Conservation (phyloP, 305 asterid genomes). For the Fraxinus paxiana region DNA sequence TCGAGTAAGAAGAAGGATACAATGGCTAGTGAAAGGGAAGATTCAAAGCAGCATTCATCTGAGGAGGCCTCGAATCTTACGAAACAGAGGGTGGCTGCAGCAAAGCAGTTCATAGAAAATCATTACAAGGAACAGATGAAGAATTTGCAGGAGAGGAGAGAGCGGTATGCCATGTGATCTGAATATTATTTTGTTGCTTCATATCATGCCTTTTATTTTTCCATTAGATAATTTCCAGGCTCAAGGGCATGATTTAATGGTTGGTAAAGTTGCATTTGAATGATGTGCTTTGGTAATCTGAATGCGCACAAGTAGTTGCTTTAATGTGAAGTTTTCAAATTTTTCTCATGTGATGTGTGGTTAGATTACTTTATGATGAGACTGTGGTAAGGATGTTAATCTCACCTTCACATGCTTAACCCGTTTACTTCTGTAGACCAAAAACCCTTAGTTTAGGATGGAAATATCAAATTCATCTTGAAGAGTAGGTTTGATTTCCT, state of each 20-base stretch:
- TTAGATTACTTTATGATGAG: background rate
- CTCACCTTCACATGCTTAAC: background rate
- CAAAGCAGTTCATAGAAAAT: slow-evolving; percentile 94
- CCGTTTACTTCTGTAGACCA: background rate
- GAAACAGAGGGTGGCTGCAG: slow-evolving; percentile 84
- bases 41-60: slow-evolving; percentile 44
- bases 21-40: slow-evolving; percentile 69
- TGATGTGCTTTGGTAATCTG: background rate
- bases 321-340: background rate
- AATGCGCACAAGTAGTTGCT: background rate
- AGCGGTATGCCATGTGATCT: slow-evolving; percentile 51
- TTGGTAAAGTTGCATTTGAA: background rate
- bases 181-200: slow-evolving; percentile 5
- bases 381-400: background rate
- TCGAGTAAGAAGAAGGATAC: slow-evolving; percentile 51
- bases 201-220: background rate
- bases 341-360: background rate
- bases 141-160: slow-evolving; percentile 85
- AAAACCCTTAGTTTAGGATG: background rate
- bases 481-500: background rate
- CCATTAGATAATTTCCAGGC: background rate
- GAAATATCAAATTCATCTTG: background rate
- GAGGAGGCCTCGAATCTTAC: slow-evolving; percentile 90
- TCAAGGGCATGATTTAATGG: background rate
- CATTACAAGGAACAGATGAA: slow-evolving; percentile 95